Percentiles rank a stretch among this genome's conserved stretches.
Evolutionary conservation across 2,329 filamentous ascomycete genomes (phyloP).

Genomic region (Colletotrichum sp.): DNA sequence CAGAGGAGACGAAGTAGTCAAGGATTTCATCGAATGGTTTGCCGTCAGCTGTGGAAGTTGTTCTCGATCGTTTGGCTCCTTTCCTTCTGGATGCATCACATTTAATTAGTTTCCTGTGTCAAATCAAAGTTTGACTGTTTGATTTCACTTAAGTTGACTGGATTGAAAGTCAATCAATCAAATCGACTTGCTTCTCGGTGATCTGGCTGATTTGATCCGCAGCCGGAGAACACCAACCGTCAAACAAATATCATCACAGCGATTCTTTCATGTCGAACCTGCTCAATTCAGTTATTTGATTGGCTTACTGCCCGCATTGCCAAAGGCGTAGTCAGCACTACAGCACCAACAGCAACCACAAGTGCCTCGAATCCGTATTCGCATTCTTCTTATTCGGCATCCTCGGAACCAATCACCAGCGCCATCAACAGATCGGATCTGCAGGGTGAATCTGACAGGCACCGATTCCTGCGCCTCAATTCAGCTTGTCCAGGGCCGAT

Average conservation of each 20-base stretch:
- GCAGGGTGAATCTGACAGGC: neutral
- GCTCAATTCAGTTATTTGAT: rapidly evolving
- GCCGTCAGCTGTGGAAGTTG: too few species aligned
- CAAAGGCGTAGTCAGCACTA: neutral
- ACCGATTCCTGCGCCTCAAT: neutral
- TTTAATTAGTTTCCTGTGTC: too few species aligned
- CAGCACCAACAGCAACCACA: neutral
- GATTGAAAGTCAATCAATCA: too few species aligned
- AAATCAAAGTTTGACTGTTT: too few species aligned
- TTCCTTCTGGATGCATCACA: too few species aligned
- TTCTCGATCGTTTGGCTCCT: too few species aligned
- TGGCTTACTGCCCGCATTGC: neutral
- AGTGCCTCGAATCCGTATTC: neutral
- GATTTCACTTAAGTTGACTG: too few species aligned
- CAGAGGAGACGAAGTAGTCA: too few species aligned
- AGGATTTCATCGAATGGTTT: too few species aligned
- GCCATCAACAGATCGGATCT: neutral
- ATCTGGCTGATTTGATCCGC: too few species aligned
- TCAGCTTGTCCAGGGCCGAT: neutral
- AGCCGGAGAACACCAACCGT: too few species aligned
- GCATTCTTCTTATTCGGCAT: neutral
- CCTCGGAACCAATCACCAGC: neutral
- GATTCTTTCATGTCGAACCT: neutral
- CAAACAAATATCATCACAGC: neutral
- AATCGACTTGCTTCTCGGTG: too few species aligned